Base-by-base conservation (phyloP, 202 grass and related monocot species). In the Elaeis oleifera region DNA sequence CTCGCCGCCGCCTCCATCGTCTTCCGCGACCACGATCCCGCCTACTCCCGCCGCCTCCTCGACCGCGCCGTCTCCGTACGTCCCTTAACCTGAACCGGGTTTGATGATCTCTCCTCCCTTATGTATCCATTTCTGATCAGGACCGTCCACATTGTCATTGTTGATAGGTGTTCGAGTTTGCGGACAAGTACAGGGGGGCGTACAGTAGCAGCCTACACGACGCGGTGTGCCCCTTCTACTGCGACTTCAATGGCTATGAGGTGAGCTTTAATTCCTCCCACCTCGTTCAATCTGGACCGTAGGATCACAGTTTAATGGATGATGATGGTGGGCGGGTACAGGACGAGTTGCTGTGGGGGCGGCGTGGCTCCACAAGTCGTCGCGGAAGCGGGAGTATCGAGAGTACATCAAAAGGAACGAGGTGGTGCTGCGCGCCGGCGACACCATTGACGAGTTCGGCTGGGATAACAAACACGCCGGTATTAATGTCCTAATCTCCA, bases 391-490 rank as follows among this genome's bases (percentile, higher is more conserved):
- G 27, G 68, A 75, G 60, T 95, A 87, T 65, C 79, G 80, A 22
- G 83, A 90, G 61, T 90, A 95, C 78, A 90, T 95, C 59, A 90
- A 90, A 73, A 70, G 60, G 48, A 95, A 95, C 73, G 86, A 87
- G 68, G 78, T 80, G 29, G 80, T 84, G 73, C 53, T 48, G 13
- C 63, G 51, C 63, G 63, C 63, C 63, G 63, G 63, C 21, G 63
- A 68, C 28, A 22, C 71, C 74, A 83, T 83, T 68, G 90, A 90
- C 72, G 90, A 95, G 80, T 95, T 95, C 68, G 86, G 86, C 1
- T 95, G 90, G 90, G 90, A 95, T 58, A 95, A 95, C 64, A 95
- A 95, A 75, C 90, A 95, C 55, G 90, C 86, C 48, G 90, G 90
- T 25, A 87, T 87, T 48, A 90, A 95, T 74, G 83, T 95, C 69